A percentile compares a stretch with the other conserved stretches of the same genome.
Evolutionary conservation across 2,329 filamentous ascomycete genomes (phyloP).

Genomic region (Knoxdaviesia capensis): DNA sequence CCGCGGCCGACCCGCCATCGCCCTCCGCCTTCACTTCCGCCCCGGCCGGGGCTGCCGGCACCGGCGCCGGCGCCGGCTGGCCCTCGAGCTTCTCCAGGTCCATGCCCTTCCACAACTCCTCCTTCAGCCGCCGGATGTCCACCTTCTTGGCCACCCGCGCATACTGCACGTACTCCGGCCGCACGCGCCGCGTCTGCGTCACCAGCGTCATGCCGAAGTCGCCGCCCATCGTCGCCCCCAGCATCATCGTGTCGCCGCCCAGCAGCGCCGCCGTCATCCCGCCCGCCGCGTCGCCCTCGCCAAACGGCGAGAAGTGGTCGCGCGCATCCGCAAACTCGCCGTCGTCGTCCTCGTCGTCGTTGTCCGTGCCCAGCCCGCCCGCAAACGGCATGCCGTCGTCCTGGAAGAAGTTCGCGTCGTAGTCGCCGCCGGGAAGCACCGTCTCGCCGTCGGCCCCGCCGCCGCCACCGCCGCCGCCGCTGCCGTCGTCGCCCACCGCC

Average conservation of each 20-base stretch:
- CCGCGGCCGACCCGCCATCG: conserved; percentile 7
- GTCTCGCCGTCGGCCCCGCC: conserved; percentile 39
- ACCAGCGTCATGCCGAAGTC: conserved; percentile 49
- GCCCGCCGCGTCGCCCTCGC: conserved; percentile 25
- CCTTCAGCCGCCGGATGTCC: conserved; percentile 46
- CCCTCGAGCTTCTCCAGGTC: conserved; percentile 29
- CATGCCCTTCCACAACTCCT: conserved; percentile 51
- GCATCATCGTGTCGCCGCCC: conserved; percentile 26
- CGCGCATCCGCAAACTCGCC: conserved; percentile 61
- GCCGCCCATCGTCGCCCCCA: conserved; percentile 14
- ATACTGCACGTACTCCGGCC: conserved; percentile 52
- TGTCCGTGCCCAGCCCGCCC: conserved; percentile 37
- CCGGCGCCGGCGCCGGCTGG: conserved; percentile 10
- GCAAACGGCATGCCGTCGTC: conserved; percentile 59
- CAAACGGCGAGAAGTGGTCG: conserved; percentile 55
- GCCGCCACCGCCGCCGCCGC: conserved; percentile 43
- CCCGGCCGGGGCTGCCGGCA: conserved; percentile 8
- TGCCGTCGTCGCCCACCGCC: conserved; percentile 16
- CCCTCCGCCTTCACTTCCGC: not conserved
- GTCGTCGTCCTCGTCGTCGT: conserved; percentile 36
- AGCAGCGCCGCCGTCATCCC: conserved; percentile 30
- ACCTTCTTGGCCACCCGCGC: conserved; percentile 53
- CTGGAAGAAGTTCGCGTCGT: conserved; percentile 95
- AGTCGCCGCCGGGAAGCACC: conserved; percentile 49
- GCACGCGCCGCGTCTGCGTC: conserved; percentile 38